Evolutionary conservation across 2,329 filamentous ascomycete species (phyloP).

Genomic region (Aspergillus ibericus): DNA sequence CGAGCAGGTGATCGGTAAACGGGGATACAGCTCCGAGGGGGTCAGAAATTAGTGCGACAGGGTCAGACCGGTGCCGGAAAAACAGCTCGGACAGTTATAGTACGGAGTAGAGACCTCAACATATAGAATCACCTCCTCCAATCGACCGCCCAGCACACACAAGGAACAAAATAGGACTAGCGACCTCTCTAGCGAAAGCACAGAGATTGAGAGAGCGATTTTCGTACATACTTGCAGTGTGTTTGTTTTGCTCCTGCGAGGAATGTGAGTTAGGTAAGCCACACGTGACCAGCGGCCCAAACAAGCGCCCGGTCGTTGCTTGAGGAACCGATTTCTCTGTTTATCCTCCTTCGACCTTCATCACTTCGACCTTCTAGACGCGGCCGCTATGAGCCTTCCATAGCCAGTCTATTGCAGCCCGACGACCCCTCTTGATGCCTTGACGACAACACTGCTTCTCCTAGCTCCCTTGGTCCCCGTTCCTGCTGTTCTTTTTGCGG

Average conservation of each 20-base stretch:
- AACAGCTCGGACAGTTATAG: too few species aligned
- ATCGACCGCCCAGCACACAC: neutral
- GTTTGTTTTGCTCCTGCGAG: slow-evolving; percentile 5
- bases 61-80: too few species aligned
- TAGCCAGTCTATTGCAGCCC: slow-evolving; percentile 17
- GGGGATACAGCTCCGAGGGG: too few species aligned
- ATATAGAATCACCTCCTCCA: too few species aligned
- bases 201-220: neutral
- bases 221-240: neutral
- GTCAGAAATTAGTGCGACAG: too few species aligned
- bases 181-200: too few species aligned
- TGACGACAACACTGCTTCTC: slow-evolving; percentile 7
- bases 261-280: slow-evolving; percentile 27
- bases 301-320: slow-evolving; percentile 36
- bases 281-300: slow-evolving; percentile 35
- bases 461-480: neutral
- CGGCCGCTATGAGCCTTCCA: slow-evolving; percentile 25
- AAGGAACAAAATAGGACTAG: too few species aligned
- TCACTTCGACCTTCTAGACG: slow-evolving; percentile 17
- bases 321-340: slow-evolving; percentile 44
- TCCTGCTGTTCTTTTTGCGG: slow-evolving; percentile 6
- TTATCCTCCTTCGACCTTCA: slow-evolving; percentile 33
- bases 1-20: neutral
- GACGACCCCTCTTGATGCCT: slow-evolving; percentile 10
- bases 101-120: too few species aligned